Percentiles rank a stretch among this genome's conserved stretches.
phyloP scores from a whole-genome alignment of 2,329 filamentous ascomycete species.

The Xylaria sp. region DNA sequence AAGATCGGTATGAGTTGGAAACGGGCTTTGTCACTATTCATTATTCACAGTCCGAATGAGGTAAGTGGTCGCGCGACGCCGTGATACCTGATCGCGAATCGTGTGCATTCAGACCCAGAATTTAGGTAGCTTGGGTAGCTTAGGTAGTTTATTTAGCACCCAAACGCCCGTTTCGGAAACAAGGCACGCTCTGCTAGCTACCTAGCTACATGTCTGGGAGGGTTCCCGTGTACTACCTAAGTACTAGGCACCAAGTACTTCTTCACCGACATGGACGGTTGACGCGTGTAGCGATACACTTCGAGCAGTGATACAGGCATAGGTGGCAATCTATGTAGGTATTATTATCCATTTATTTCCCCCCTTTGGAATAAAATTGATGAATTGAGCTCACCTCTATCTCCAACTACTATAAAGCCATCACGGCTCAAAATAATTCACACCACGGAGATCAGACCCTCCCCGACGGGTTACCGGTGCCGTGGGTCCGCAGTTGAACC shows the following conservation, averaged over 20 bases:
- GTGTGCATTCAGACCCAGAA: neutral
- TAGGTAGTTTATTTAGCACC: constrained; percentile 8
- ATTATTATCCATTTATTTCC: too few species aligned
- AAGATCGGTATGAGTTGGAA: neutral
- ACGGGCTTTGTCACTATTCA: neutral
- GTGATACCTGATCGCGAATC: constrained; percentile 4
- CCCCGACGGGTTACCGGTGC: constrained; percentile 19
- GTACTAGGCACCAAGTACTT: too few species aligned
- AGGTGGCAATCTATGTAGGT: neutral
- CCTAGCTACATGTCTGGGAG: neutral
- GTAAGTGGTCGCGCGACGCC: constrained; percentile 38
- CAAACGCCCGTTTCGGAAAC: constrained; percentile 14
- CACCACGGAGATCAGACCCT: neutral
- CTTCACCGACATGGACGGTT: too few species aligned
- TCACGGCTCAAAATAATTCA: constrained; percentile 1
- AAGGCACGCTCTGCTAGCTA: constrained; percentile 10
- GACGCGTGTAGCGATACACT: neutral
- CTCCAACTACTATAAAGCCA: too few species aligned
- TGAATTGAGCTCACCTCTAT: too few species aligned
- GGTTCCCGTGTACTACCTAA: neutral
- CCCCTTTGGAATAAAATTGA: neutral
- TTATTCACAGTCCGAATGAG: constrained; percentile 26
- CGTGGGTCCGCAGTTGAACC: constrained; percentile 18
- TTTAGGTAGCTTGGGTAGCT: neutral
- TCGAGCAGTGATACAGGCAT: neutral